Percentiles rank a stretch among this genome's conserved stretches.
These are phyloP conservation scores for Bimuria novae-zelandiae DNA, from an alignment of 2,329 filamentous ascomycete genomes.

Conservation along the genomic window DNA sequence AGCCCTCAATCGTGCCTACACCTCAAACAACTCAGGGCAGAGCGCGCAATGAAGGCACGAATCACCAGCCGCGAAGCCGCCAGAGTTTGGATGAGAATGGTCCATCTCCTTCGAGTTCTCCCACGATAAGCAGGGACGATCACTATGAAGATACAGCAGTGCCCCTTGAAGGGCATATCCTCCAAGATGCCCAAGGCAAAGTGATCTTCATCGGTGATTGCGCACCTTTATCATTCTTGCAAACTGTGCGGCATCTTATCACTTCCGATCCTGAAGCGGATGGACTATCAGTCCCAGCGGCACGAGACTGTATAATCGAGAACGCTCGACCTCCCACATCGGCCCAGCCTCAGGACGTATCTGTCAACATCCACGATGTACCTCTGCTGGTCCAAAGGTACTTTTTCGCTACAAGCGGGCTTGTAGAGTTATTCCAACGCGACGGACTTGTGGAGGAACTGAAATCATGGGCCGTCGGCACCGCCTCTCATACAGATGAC, in stretches of 20 bases:
- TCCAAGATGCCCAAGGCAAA: constrained; percentile 58
- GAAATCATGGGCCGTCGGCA: constrained; percentile 29
- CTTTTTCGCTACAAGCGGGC: constrained; percentile 52
- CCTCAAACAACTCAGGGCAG: not conserved
- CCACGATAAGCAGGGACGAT: constrained; percentile 36
- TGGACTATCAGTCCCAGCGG: constrained; percentile 25
- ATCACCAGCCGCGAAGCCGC: constrained; percentile 10
- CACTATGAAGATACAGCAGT: constrained; percentile 49
- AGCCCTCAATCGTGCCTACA: not conserved
- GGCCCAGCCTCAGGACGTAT: constrained; percentile 19
- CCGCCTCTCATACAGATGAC: constrained; percentile 39
- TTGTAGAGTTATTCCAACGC: constrained; percentile 55
- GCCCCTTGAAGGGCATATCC: constrained; percentile 51
- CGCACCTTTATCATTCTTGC: constrained; percentile 57
- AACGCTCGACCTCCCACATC: constrained; percentile 32
- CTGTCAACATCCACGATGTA: constrained; percentile 46
- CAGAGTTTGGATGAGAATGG: constrained; percentile 5
- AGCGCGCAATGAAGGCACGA: constrained; percentile 12
- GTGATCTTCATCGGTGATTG: constrained; percentile 61
- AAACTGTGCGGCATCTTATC: constrained; percentile 57
- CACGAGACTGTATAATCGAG: constrained; percentile 38
- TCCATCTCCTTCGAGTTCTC: constrained; percentile 23
- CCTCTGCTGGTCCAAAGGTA: constrained; percentile 50
- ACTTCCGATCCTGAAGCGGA: constrained; percentile 42
- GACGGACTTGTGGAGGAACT: constrained; percentile 39